Percentiles rank a stretch among this genome's conserved stretches.
Evolutionary conservation across 768 basidiomycete genomes (phyloP).

Genomic region (Boletus bicolor): DNA sequence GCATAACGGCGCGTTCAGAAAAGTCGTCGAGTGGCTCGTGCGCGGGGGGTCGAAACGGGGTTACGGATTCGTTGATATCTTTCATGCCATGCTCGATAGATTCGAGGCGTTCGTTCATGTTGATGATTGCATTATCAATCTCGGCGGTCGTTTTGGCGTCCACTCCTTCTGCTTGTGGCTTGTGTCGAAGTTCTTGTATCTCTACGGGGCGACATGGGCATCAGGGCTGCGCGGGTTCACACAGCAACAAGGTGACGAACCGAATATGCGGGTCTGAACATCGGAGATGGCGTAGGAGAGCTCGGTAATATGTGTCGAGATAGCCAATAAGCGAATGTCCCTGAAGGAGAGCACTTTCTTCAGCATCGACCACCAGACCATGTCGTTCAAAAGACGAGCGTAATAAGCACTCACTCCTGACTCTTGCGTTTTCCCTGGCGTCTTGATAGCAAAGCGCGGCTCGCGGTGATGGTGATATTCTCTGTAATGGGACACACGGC

Average conservation of each 20-base stretch:
- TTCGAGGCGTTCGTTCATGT: constrained; percentile 75
- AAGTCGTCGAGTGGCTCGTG: constrained; percentile 48
- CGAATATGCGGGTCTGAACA: constrained; percentile 89
- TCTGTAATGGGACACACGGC: constrained; percentile 43
- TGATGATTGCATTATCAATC: constrained; percentile 80
- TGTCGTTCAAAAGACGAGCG: constrained; percentile 16
- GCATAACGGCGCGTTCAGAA: constrained; percentile 39
- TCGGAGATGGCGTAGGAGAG: constrained; percentile 84
- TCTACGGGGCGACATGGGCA: constrained; percentile 42
- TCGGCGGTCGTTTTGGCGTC: constrained; percentile 57
- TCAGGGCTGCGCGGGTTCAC: constrained; percentile 11
- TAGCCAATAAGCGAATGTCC: constrained; percentile 70
- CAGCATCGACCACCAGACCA: constrained; percentile 26
- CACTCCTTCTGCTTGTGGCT: constrained; percentile 60
- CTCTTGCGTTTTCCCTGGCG: constrained; percentile 54
- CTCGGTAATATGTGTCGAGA: constrained; percentile 85
- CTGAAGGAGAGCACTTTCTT: constrained; percentile 40
- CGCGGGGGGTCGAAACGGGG: constrained; percentile 50
- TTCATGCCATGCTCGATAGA: constrained; percentile 70
- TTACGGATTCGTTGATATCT: constrained; percentile 60
- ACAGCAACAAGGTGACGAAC: constrained; percentile 37
- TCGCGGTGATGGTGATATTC: constrained; percentile 68
- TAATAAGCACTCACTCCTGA: constrained; percentile 57
- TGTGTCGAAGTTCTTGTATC: constrained; percentile 91
- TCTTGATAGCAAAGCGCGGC: constrained; percentile 40